Base-by-base conservation (phyloP, 352 stramenopile genomes). In the Globisporangium rhizosaccharum region DNA sequence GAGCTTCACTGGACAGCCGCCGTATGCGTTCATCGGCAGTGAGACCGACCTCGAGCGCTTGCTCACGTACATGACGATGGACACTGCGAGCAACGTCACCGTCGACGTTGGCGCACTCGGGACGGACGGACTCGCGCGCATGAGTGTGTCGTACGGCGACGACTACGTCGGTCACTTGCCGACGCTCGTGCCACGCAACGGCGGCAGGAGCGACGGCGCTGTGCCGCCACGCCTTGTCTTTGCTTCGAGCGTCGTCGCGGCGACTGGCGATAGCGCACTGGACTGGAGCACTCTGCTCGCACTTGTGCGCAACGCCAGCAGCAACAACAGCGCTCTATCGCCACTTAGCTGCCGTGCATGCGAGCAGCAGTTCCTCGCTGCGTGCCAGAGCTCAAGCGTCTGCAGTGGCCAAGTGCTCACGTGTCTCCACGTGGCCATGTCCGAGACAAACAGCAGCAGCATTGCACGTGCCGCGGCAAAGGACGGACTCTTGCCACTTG, bases 131-230 rank as follows among this genome's bases (percentile, higher is more conserved):
- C 39, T 62, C 2, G 42, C 37, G 15, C 25, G 15, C 36, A n/a
- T 57, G 39, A 30, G 18, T 6, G 41, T 62, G 14, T 46, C 42
- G 49, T 62, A 62, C 18, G 57, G 57, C 2, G 49, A 62, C 41
- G 37, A 62, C 41, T 62, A 62, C 41, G 12, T 62, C 11, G 57
- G 57, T 6, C 23, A 39, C 12, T 41, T 62, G 5, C 57, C 57
- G 14, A 18, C 2, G 10, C 37, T 62, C 15, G 1, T 25, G 15
- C n/a, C 36, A 7, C 25, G 3, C 4, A 9, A 20, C 15, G 25
- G 51, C 2, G 41, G 57, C 12, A 23, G 25, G 3, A 50, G 47
- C 25, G 41, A 23, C 28, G 42, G 28, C 23, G 12, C 45, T 4
- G 20, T 17, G 18, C 36, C 28, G 18, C 45, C 59, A n/a, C 59